These are phyloP conservation scores for Rhynchosporium secalis DNA, from an alignment of 2,329 filamentous ascomycete genomes.

Conservation along the genomic window DNA sequence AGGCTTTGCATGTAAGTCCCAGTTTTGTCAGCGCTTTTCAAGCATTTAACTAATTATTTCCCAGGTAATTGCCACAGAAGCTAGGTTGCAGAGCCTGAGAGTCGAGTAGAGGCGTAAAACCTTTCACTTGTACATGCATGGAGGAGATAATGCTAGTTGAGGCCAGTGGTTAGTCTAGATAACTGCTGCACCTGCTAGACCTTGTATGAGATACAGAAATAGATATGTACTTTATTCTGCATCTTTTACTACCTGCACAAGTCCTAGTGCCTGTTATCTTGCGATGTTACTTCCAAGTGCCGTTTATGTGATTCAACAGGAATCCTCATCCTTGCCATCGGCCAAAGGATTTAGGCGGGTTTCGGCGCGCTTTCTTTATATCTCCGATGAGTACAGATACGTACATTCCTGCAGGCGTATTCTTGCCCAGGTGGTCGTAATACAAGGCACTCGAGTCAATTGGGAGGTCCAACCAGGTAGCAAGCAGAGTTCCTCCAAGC, in stretches of 20 bases:
- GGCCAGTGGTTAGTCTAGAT: slow-evolving; percentile 9
- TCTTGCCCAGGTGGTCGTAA: too few relatives aligned
- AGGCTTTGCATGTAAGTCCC: slow-evolving; percentile 85
- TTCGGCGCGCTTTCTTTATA: too few relatives aligned
- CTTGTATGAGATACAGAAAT: slow-evolving; percentile 29
- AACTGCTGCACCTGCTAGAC: slow-evolving; percentile 8
- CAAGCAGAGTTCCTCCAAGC: too few relatives aligned
- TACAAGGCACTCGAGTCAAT: too few relatives aligned
- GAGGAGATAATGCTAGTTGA: neutral
- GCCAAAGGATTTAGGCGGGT: too few relatives aligned
- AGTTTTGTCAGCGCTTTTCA: neutral
- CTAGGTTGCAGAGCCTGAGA: slow-evolving; percentile 81
- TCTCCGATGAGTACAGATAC: too few relatives aligned
- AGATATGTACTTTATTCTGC: slow-evolving; percentile 28
- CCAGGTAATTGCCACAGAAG: slow-evolving; percentile 86
- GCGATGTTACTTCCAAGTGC: too few relatives aligned
- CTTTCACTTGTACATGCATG: slow-evolving; percentile 36
- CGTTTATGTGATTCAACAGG: too few relatives aligned
- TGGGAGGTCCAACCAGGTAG: too few relatives aligned
- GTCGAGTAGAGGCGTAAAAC: slow-evolving; percentile 60
- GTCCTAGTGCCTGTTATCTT: too few relatives aligned
- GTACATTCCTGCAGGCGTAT: too few relatives aligned
- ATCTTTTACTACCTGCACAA: neutral
- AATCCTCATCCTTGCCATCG: too few relatives aligned
- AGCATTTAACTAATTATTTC: slow-evolving; percentile 20